Evolutionary conservation across 306 rosid genomes (phyloP), one percentile per base, ranked within the genome.

Genomic region (Rubus parviflorus): DNA sequence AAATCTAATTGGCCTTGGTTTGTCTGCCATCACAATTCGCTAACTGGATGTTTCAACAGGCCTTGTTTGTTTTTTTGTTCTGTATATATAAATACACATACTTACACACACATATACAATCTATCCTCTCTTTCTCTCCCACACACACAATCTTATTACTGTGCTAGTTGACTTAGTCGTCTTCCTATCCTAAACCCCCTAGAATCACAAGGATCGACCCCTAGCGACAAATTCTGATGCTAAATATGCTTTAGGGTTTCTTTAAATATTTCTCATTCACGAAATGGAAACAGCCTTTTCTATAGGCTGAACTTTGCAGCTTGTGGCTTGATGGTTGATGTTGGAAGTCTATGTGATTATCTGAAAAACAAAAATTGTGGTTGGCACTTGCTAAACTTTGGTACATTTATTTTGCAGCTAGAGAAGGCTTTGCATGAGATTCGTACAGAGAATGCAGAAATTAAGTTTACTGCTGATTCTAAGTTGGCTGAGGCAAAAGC

Each of bases 401-500:
- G 76, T 49, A 56, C 58, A 15, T 25, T 70, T 73, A 2, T n/a
- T 70, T 30, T 72, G 78, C 85, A 95, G 99, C 97, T 92, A 63
- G 99, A 95, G 88, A 95, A 89, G 82, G 95, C 92, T 76, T 67
- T 95, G 84, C 97, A 84, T 79, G 98, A 90, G 72, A 90, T 92
- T 86, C 93, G 97, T 51, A 81, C 97, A 19, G 99, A 92, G 78
- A 89, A 92, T 88, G 99, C 97, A 17, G 90, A 83, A 79, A 86
- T 90, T 74, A 95, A 82, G 89, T 92, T 92, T 81, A 89, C 86
- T 3, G 95, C 93, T 3, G 97, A 95, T 63, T 92, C 97, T 6
- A 95, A 88, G 88, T 84, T 95, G 81, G 90, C 93, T 64, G 97
- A 95, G 83, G 97, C 98, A 69, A 92, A 86, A 81, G 96, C 97